phyloP scores from a whole-genome alignment of 441 rosid species.

The Omphalea diandra region DNA sequence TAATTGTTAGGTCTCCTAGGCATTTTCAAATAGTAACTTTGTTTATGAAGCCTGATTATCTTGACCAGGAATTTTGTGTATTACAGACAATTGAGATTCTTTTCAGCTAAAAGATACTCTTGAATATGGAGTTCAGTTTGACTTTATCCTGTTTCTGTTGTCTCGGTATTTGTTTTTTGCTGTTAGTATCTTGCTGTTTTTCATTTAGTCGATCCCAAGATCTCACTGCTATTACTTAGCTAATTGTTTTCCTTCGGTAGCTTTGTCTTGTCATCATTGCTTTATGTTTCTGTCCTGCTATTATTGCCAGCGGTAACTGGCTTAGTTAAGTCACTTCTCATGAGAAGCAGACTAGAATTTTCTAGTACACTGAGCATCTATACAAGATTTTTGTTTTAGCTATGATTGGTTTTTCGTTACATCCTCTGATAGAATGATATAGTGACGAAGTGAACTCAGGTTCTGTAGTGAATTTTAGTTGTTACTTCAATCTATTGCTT shows the following conservation, averaged over 20 bases:
- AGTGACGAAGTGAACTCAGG: not conserved
- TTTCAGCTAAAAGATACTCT: slow-evolving; percentile 62
- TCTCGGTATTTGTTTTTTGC: not conserved
- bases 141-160: not conserved
- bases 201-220: not conserved
- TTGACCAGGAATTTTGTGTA: slow-evolving; percentile 17
- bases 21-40: not conserved
- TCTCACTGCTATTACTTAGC: not conserved
- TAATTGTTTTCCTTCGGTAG: not conserved
- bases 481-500: not conserved
- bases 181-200: not conserved
- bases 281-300: not conserved
- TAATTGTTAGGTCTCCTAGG: not conserved
- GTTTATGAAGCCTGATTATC: slow-evolving; percentile 2
- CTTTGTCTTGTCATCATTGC: not conserved
- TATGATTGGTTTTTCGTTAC: not conserved
- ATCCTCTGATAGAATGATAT: not conserved
- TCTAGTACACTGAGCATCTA: not conserved
- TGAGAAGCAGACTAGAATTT: not conserved
- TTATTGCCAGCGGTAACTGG: not conserved
- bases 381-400: not conserved
- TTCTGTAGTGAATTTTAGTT: not conserved
- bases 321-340: too few species aligned
- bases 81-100: slow-evolving; percentile 80
- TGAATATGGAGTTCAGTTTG: slow-evolving; percentile 70